Conservation (phyloP, 805 yeast species). For the Candida manassasensis region DNA sequence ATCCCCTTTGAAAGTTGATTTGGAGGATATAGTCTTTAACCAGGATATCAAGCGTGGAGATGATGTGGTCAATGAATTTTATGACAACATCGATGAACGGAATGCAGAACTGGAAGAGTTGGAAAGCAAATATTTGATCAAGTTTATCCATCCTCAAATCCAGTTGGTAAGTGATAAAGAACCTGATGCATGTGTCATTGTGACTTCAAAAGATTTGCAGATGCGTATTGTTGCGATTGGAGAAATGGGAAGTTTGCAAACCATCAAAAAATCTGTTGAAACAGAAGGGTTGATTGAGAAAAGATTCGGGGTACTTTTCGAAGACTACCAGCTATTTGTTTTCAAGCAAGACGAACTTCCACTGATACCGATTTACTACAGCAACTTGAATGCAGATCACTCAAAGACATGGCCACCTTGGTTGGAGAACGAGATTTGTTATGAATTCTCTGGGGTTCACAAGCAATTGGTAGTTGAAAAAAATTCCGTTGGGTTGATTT, state of each 20-base stretch:
- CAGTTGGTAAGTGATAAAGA: conserved; percentile 52
- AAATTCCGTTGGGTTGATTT: conserved; percentile 39
- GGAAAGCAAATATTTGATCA: conserved; percentile 58
- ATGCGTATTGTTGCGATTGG: conserved; percentile 45
- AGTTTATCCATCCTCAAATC: conserved; percentile 76
- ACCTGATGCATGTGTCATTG: conserved; percentile 43
- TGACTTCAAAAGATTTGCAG: conserved; percentile 58
- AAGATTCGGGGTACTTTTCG: conserved; percentile 50
- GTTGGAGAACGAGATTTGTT: conserved; percentile 67
- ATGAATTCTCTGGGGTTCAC: conserved; percentile 37
- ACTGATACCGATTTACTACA: conserved; percentile 10
- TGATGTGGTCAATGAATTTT: conserved; percentile 44
- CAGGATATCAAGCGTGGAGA: conserved; percentile 19
- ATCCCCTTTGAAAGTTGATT: conserved; percentile 15
- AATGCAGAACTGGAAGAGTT: conserved; percentile 36
- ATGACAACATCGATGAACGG: conserved; percentile 42
- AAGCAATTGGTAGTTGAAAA: conserved; percentile 31
- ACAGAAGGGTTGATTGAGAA: conserved; percentile 46
- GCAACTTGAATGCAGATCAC: conserved; percentile 50
- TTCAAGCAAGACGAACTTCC: conserved; percentile 29
- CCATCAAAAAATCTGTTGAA: conserved; percentile 25
- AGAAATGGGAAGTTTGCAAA: conserved; percentile 36
- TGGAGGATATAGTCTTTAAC: conserved; percentile 15
- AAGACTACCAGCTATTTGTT: conserved; percentile 53
- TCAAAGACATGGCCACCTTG: conserved; percentile 79